These are phyloP conservation scores for Pilatotrama ljubarskyi DNA, from an alignment of 768 basidiomycete genomes.

Conservation along the genomic window DNA sequence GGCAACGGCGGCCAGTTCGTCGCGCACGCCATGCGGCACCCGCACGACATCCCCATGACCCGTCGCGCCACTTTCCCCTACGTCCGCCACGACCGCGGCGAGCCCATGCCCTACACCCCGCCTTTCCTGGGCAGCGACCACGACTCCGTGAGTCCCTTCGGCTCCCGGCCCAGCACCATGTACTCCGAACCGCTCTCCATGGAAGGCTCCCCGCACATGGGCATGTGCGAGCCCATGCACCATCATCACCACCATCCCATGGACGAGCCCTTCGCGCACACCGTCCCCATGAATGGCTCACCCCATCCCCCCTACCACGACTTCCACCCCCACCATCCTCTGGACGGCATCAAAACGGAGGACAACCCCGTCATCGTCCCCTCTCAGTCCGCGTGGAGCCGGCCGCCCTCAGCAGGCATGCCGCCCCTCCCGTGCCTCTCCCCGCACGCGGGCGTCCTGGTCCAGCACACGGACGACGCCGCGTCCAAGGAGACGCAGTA, in stretches of 20 bases:
- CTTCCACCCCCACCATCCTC: conserved; percentile 43
- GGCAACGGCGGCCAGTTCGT: conserved; percentile 38
- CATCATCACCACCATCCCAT: conserved; percentile 22
- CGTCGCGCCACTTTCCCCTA: conserved; percentile 79
- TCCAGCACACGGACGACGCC: conserved; percentile 89
- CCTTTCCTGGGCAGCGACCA: conserved; percentile 47
- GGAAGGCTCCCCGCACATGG: conserved; percentile 40
- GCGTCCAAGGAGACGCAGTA: conserved; percentile 91
- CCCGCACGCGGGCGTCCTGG: conserved; percentile 53
- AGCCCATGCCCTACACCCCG: conserved; percentile 40
- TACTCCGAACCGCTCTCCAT: conserved; percentile 43
- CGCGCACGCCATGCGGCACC: conserved; percentile 29
- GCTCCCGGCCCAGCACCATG: conserved; percentile 37
- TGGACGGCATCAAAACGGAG: conserved; percentile 65
- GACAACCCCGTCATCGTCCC: conserved; percentile 65
- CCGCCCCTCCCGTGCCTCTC: conserved; percentile 41
- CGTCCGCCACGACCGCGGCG: conserved; percentile 69
- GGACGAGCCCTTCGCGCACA: conserved; percentile 35
- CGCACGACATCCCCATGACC: conserved; percentile 45
- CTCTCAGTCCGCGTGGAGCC: conserved; percentile 56
- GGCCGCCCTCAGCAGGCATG: conserved; percentile 34
- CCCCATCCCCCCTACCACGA: conserved; percentile 50
- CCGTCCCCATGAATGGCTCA: conserved; percentile 33
- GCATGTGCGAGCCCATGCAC: conserved; percentile 36
- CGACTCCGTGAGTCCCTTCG: conserved; percentile 35